These are phyloP conservation scores for Ustilago vetiveriae DNA, from an alignment of 1,284 basidiomycete genomes.

Conservation along the genomic window DNA sequence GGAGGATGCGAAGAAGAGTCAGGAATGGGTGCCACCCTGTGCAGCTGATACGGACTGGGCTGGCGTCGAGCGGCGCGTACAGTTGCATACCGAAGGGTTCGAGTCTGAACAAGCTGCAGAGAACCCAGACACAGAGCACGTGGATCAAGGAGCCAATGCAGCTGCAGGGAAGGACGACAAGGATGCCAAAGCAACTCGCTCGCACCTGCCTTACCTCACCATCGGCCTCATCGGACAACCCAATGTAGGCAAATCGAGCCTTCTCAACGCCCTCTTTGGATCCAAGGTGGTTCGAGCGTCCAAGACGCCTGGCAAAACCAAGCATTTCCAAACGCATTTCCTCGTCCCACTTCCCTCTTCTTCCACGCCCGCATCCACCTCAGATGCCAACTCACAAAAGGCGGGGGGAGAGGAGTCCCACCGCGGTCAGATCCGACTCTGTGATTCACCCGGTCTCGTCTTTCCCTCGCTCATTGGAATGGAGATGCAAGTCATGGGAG, in stretches of 20 bases:
- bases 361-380: slow-evolving; percentile 82
- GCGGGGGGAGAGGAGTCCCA: slow-evolving; percentile 48
- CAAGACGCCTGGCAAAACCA: slow-evolving; percentile 91
- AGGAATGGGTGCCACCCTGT: slow-evolving; percentile 74
- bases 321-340: slow-evolving; percentile 90
- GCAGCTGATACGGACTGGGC: slow-evolving; percentile 52
- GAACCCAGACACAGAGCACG: no score
- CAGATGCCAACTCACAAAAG: slow-evolving; percentile 72
- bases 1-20: slow-evolving; percentile 72
- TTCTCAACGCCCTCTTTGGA: slow-evolving; percentile 89
- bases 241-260: slow-evolving; percentile 90
- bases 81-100: slow-evolving; percentile 32
- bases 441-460: slow-evolving; percentile 70
- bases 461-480: slow-evolving; percentile 70
- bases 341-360: slow-evolving; percentile 75
- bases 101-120: slow-evolving; percentile 1
- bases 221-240: slow-evolving; percentile 74
- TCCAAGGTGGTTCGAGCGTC: slow-evolving; percentile 83
- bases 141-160: not conserved
- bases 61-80: slow-evolving; percentile 37
- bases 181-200: slow-evolving; percentile 11
- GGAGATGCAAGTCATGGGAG: slow-evolving; percentile 74
- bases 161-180: not conserved
- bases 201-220: slow-evolving; percentile 44
- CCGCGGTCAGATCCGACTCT: slow-evolving; percentile 45